phyloP scores from a whole-genome alignment of 139 green algal genomes.

The Dunaliella primolecta region DNA sequence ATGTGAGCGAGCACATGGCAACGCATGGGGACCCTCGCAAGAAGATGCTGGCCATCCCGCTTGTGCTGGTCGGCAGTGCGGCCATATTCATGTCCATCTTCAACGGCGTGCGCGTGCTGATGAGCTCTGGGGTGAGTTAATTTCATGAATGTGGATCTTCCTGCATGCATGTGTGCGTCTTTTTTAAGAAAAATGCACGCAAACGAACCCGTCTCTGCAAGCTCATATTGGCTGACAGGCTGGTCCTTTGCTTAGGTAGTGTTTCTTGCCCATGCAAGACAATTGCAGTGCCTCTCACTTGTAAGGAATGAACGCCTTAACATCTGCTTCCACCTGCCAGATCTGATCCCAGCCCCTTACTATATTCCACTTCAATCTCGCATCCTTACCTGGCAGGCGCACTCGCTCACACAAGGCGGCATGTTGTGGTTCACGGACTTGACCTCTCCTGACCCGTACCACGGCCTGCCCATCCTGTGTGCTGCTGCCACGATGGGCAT shows the following conservation, averaged over 20 bases:
- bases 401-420: constrained; percentile 67
- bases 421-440: constrained; percentile 84
- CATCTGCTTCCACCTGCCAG: too few relatives aligned
- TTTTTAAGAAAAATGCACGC: too few relatives aligned
- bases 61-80: constrained; percentile 26
- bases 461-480: constrained; percentile 72
- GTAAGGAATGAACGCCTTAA: too few relatives aligned
- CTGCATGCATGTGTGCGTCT: constrained; percentile 19
- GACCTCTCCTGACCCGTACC: constrained; percentile 73
- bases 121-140: not conserved
- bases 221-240: too few relatives aligned
- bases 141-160: constrained; percentile 14
- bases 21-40: not conserved
- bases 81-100: constrained; percentile 50
- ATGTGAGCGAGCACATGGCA: constrained; percentile 6
- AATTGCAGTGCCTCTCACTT: too few relatives aligned
- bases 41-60: constrained; percentile 25
- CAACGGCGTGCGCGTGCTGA: constrained; percentile 33
- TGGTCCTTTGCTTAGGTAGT: too few relatives aligned
- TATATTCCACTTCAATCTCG: too few relatives aligned
- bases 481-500: constrained; percentile 64
- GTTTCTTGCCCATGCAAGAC: too few relatives aligned
- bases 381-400: too few relatives aligned
- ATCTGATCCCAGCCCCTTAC: too few relatives aligned
- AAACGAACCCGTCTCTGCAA: too few relatives aligned